phyloP scores from a whole-genome alignment of 2,329 filamentous ascomycete genomes.

The Trichoderma oligosporum region DNA sequence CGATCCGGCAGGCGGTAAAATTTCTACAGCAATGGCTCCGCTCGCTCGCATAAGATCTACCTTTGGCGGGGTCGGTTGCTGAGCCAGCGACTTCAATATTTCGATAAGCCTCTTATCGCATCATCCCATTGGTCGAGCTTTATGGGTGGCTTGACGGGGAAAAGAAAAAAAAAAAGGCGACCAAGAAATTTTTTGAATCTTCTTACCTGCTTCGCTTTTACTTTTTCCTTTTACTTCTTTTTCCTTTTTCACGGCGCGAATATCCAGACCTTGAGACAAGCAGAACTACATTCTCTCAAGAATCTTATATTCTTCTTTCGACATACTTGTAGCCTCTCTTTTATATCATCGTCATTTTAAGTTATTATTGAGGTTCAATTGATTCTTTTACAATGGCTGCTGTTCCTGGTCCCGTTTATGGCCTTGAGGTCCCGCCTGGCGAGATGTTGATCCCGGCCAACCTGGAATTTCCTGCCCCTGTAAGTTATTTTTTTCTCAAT shows the following conservation, averaged over 20 bases:
- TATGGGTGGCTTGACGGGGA: conserved; percentile 26
- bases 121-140: conserved; percentile 26
- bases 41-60: conserved; percentile 33
- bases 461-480: conserved; percentile 76
- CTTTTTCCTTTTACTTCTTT: not conserved
- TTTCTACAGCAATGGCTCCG: not conserved
- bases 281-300: conserved; percentile 18
- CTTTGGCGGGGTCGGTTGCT: conserved; percentile 30
- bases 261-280: not conserved
- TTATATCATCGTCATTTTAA: not conserved
- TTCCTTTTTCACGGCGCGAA: conserved; percentile 9
- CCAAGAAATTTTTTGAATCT: conserved; percentile 21
- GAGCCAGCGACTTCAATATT: conserved; percentile 31
- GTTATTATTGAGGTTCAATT: conserved; percentile 6
- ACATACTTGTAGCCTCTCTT: conserved; percentile 7
- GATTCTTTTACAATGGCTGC: conserved; percentile 48
- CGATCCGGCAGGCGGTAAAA: conserved; percentile 12
- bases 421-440: conserved; percentile 83
- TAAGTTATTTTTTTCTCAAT: conserved; percentile 49
- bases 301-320: conserved; percentile 2
- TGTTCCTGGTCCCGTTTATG: conserved; percentile 76
- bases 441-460: conserved; percentile 77
- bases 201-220: conserved; percentile 21
- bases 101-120: conserved; percentile 34
- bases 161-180: conserved; percentile 23